Base-by-base conservation (phyloP, 2,329 filamentous ascomycete species). In the Fusarium verticillioides region DNA sequence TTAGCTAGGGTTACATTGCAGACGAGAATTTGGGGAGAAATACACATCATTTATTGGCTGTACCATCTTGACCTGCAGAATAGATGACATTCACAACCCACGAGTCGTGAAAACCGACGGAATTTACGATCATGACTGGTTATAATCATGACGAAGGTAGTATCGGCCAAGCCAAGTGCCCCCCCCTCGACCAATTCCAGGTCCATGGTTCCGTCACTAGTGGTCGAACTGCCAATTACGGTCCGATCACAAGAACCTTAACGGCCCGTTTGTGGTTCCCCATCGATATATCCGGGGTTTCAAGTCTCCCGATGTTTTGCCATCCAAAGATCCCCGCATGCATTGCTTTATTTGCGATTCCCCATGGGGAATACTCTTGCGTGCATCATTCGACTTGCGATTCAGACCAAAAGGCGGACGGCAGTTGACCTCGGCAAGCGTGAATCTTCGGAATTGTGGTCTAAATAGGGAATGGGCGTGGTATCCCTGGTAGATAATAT, bases 211-310 rank as follows among this genome's bases (percentile, higher is more conserved):
- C 61, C 58, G 54, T 64, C 44, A 36, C 46, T 50, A 64, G 62
- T 53, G 39, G 32, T 61, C 30, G 10, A 47, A 21, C 39, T 47
- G 60, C 63, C 63, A 61, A 40, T 43, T 52, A 40, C 43, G 18
- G 44, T 28, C 40, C 46, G 34, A 67, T 66, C 62, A 58, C 44
- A 66, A 52, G 64, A 44, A 47, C 44, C 52, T 43, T 67, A 67
- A 67, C 64, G 64, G 64, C 44, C 64, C 64, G 64, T 67, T 67
- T 67, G 65, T 50, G 63, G 62, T 66, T 57, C 62, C 60, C 42
- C 56, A 30, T 54, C 50, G 23, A 53, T 40, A 54, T 28, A 54
- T 40, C 34, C 34, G 50, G 50, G 50, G 52, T 66, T 57, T 64
- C 60, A 47, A 26, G 40, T 54, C 26, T 39, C 26, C 56, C 56